A percentile compares a stretch with the other conserved stretches of the same genome.
Conservation (phyloP, 305 asterid genomes). For the Solanum hybrid region DNA sequence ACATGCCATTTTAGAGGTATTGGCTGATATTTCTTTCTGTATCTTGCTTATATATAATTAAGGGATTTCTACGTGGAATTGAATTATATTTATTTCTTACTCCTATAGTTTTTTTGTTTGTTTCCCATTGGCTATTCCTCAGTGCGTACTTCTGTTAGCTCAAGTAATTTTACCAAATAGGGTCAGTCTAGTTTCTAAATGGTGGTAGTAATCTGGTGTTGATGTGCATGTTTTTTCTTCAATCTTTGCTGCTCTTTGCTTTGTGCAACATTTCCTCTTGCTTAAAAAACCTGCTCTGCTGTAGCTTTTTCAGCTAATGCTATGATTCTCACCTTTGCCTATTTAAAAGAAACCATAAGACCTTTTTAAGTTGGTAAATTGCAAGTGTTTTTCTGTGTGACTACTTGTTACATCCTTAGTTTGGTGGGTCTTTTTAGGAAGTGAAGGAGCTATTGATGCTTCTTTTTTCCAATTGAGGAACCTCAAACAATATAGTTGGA, state of each 20-base stretch:
- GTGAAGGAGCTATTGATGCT: neutral
- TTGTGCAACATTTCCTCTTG: neutral
- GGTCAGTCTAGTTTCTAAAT: neutral
- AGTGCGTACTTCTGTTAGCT: neutral
- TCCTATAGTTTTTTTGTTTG: neutral
- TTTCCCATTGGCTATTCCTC: neutral
- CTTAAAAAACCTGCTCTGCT: neutral
- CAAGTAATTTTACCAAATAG: neutral
- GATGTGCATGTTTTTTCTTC: neutral
- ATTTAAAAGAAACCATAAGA: neutral
- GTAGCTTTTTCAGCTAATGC: neutral
- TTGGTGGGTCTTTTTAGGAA: neutral
- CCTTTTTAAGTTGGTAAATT: neutral
- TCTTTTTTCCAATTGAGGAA: neutral
- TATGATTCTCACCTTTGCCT: neutral
- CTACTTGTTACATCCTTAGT: neutral
- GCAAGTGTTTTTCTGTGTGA: neutral
- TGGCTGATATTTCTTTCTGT: neutral
- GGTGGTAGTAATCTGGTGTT: neutral
- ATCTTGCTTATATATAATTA: neutral
- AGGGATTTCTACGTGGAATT: neutral
- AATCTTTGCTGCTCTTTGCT: neutral
- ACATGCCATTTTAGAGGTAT: neutral
- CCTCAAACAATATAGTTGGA: neutral
- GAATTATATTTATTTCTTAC: neutral